Base-by-base conservation (phyloP, 148 eudicot genomes). In the Nyssa sinensis region DNA sequence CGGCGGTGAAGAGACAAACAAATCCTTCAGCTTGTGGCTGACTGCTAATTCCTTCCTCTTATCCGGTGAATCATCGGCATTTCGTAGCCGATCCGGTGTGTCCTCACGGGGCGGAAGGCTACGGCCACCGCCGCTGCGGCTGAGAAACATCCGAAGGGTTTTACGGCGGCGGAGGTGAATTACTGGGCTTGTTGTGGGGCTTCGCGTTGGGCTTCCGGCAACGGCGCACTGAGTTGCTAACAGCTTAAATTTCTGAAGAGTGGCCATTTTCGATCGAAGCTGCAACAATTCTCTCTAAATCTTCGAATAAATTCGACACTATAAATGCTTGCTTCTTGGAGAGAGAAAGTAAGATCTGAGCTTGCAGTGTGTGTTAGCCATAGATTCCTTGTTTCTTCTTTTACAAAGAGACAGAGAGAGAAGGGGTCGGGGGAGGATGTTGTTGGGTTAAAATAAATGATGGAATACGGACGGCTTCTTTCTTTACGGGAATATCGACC, bases 141-240 rank as follows among this genome's bases (percentile, higher is more conserved):
- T 64, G 78, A 94, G 94, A 27, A 94, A 81, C 98, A 94, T 94
- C 2, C 97, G 88, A 58, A 94, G 97, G 47, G 97, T 92, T 74
- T 81, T 92, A 19, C 98, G 89, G 59, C 98, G 97, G 86, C 98
- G 98, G 86, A 94, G 94, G 77, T 90, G 97, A 67, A 94, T 81
- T 25, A 92, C 89, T 0, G 98, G 98, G 81, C 97, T 92, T 2
- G 95, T 69, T 0, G 97, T 82, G 0, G 98, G 97, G 77, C 92
- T 88, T 3, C 91, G 85, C 0, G 88, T 77, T 0, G 98, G 98
- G 79, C 93, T 90, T 3, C 86, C 86, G 35, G 91, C 78, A 1
- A 88, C 85, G 3, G 96, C 86, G 80, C 98, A 94, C 57, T 90
- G 98, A 0, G 93, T 87, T 0, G 97, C 97, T 32, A 94, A 64